Base-by-base conservation (phyloP, 108 stramenopile species). In the Stephanodiscus minutulus region DNA sequence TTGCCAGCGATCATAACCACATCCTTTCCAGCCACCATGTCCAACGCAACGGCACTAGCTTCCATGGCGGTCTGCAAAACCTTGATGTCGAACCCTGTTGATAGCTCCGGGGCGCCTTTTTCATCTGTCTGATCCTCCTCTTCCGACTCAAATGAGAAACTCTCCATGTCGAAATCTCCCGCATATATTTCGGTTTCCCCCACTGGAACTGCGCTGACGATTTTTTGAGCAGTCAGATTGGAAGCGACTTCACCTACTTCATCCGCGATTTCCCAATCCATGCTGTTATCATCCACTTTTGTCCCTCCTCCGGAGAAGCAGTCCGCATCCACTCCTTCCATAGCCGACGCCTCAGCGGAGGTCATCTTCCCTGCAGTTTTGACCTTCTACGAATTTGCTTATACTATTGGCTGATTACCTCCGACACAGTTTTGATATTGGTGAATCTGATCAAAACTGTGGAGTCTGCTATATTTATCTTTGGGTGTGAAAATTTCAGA, bases 1-100 rank as follows among this genome's bases (percentile, higher is more conserved):
- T 83, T 83, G 2, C 83, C 83, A 41, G 79, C 73, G 12, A 85
- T 63, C 22, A 82, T 47, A 13, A 79, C 52, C 41, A 85, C 84
- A 29, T 85, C 73, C 54, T 79, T 79, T 8, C 66, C 78, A 28
- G 27, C 24, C n/a, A 87, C 71, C 39, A 81, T 25, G 22, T 83
- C 72, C 36, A 87, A 27, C 11, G 77, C 73, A 0, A 61, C 33
- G 31, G 64, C 64, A 52, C 87, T 83, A 10, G 49, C 46, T 68
- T 76, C 69, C 55, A 87, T 82, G 44, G 72, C 66, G 13, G 48
- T 21, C 53, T 74, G 70, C 39, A 87, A 47, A 27, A 85, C 61
- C 0, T 82, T 49, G 43, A 87, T 83, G 29, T 87, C 76, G 55
- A 87, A 87, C 3, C 72, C 3, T 36, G 62, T 56, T 48, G 46